Conservation (phyloP, 1,284 basidiomycete species). For the Microbotryum saponariae region DNA sequence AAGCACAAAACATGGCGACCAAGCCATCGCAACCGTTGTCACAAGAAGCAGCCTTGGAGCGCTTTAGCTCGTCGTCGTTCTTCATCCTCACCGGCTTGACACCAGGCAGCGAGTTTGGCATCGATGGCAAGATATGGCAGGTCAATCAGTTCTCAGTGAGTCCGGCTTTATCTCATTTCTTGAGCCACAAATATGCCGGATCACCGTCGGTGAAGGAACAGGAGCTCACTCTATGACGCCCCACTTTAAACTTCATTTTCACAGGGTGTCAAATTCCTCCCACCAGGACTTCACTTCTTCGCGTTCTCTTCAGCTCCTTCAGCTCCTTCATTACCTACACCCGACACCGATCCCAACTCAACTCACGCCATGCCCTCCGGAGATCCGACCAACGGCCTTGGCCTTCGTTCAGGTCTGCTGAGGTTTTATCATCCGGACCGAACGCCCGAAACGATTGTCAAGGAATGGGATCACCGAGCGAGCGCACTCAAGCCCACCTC, state of each 20-base stretch:
- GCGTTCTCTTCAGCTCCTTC: conserved; percentile 30
- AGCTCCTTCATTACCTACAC: conserved; percentile 7
- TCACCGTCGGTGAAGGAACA: neutral
- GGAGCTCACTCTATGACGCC: neutral
- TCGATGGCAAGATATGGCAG: conserved; percentile 32
- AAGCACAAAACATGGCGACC: no score
- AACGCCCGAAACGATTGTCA: conserved; percentile 13
- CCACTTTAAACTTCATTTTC: neutral
- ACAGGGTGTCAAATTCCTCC: conserved; percentile 35
- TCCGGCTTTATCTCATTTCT: neutral
- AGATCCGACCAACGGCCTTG: neutral
- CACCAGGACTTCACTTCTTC: conserved; percentile 35
- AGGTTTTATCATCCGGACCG: neutral
- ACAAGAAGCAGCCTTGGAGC: no score
- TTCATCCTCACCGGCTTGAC: neutral
- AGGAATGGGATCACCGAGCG: conserved; percentile 20
- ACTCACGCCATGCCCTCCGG: neutral
- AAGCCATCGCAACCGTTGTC: no score
- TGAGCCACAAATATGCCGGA: neutral
- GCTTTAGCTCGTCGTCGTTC: neutral
- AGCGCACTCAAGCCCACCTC: no score
- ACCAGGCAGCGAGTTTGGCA: conserved; percentile 32
- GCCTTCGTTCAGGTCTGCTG: no score
- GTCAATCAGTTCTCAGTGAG: conserved; percentile 29
- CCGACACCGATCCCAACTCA: no score